Evolutionary conservation across 2,329 filamentous ascomycete genomes (phyloP).

Genomic region (Diaporthe sp.): DNA sequence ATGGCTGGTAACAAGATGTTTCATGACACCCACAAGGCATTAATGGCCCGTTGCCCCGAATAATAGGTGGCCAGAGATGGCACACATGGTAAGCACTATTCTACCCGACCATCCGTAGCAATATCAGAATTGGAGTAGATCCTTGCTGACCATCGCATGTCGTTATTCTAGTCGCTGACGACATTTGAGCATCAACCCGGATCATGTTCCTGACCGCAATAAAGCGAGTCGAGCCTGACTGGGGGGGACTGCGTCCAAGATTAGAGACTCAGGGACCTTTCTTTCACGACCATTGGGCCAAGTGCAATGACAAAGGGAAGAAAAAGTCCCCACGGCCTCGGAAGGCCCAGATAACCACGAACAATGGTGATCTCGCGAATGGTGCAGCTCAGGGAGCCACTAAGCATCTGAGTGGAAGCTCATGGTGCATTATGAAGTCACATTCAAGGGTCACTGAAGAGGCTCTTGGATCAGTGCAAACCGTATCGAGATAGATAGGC

Average conservation of each 20-base stretch:
- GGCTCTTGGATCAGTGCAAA: slow-evolving; percentile 1
- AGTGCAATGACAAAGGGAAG: not conserved
- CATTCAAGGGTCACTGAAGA: not conserved
- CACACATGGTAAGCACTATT: slow-evolving; percentile 13
- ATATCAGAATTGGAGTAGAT: not conserved
- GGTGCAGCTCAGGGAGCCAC: not conserved
- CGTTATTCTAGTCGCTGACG: not conserved
- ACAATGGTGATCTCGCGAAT: not conserved
- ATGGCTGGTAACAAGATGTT: not conserved
- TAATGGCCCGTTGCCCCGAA: not conserved
- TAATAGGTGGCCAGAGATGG: not conserved
- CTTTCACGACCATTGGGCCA: not conserved
- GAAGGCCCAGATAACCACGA: not conserved
- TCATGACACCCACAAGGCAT: not conserved
- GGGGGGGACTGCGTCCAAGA: not conserved
- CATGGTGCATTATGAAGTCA: not conserved
- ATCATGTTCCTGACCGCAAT: not conserved
- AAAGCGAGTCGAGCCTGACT: not conserved
- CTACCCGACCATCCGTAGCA: not conserved
- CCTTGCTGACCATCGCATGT: slow-evolving; percentile 17
- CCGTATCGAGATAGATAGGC: not conserved
- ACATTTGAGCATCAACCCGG: not conserved
- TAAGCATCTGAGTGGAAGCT: not conserved
- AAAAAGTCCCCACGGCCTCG: not conserved
- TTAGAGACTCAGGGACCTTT: not conserved